Percentiles rank a stretch among this genome's conserved stretches.
These are phyloP conservation scores for Rubia peregrina DNA, from an alignment of 305 asterid genomes.

Conservation along the genomic window DNA sequence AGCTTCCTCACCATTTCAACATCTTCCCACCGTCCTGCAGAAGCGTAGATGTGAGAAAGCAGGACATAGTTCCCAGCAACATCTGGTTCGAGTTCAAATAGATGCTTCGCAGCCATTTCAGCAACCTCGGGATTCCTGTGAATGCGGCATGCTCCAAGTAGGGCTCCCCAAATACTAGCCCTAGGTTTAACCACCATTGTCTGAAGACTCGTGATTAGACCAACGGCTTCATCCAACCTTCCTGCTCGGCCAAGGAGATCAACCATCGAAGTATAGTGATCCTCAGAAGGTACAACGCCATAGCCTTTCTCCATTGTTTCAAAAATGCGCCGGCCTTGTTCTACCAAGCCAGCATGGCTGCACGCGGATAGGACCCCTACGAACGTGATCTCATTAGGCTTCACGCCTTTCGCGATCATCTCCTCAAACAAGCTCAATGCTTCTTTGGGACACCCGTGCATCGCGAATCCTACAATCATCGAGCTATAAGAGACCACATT, in stretches of 20 bases:
- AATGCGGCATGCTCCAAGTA: constrained; percentile 61
- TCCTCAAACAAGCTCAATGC: constrained; percentile 54
- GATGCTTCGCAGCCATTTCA: constrained; percentile 48
- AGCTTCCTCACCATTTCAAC: constrained; percentile 43
- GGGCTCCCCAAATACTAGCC: constrained; percentile 77
- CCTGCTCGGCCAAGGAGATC: constrained; percentile 71
- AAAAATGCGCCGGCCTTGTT: constrained; percentile 43
- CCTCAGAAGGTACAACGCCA: constrained; percentile 37
- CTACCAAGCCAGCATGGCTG: constrained; percentile 66
- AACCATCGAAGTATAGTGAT: constrained; percentile 65
- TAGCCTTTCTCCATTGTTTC: constrained; percentile 42
- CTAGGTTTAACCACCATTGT: constrained; percentile 58
- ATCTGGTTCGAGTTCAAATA: constrained; percentile 65
- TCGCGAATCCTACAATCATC: constrained; percentile 69
- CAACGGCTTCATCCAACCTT: constrained; percentile 47
- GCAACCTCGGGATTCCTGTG: constrained; percentile 54
- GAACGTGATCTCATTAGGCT: constrained; percentile 66
- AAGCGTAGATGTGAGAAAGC: constrained; percentile 58
- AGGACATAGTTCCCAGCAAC: constrained; percentile 61
- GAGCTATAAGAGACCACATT: constrained; percentile 68
- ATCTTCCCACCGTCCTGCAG: constrained; percentile 66
- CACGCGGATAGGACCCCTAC: constrained; percentile 68
- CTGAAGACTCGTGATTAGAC: constrained; percentile 24
- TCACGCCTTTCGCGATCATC: constrained; percentile 49
- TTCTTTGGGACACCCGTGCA: constrained; percentile 49